Percentiles rank a stretch among this genome's conserved stretches.
phyloP scores from a whole-genome alignment of 805 yeast species.

The Lachancea thermotolerans region DNA sequence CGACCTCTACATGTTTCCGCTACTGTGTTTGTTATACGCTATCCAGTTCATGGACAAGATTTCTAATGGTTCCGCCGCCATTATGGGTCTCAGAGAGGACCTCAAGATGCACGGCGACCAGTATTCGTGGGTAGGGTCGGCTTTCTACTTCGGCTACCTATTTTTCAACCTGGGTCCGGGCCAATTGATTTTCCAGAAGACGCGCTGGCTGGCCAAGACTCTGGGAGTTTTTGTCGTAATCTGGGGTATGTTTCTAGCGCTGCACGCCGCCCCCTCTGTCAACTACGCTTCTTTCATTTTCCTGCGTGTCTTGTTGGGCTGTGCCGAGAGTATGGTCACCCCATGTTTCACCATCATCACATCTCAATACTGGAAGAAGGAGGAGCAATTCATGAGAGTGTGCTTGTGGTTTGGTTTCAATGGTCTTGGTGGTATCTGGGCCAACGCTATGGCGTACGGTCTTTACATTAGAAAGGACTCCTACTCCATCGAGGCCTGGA shows the following conservation, averaged over 20 bases:
- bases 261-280: conserved; percentile 45
- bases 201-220: conserved; percentile 47
- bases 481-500: conserved; percentile 51
- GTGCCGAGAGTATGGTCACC: conserved; percentile 46
- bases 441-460: conserved; percentile 52
- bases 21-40: conserved; percentile 43
- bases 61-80: conserved; percentile 45
- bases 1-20: conserved; percentile 44
- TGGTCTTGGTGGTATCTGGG: conserved; percentile 43
- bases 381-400: conserved; percentile 39
- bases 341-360: conserved; percentile 54
- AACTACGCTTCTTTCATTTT: conserved; percentile 41
- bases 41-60: conserved; percentile 57
- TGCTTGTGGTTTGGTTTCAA: conserved; percentile 40
- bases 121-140: conserved; percentile 52
- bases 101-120: conserved; percentile 38
- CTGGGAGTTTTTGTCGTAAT: conserved; percentile 42
- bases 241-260: conserved; percentile 55
- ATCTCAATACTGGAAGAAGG: conserved; percentile 49
- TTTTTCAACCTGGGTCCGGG: conserved; percentile 41
- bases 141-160: conserved; percentile 60
- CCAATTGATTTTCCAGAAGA: conserved; percentile 37
- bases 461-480: conserved; percentile 33
- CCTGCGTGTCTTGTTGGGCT: conserved; percentile 45
- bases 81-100: conserved; percentile 43